Evolutionary conservation across 2,329 filamentous ascomycete species (phyloP).

Genomic region (Pseudogymnoascus verrucosus): DNA sequence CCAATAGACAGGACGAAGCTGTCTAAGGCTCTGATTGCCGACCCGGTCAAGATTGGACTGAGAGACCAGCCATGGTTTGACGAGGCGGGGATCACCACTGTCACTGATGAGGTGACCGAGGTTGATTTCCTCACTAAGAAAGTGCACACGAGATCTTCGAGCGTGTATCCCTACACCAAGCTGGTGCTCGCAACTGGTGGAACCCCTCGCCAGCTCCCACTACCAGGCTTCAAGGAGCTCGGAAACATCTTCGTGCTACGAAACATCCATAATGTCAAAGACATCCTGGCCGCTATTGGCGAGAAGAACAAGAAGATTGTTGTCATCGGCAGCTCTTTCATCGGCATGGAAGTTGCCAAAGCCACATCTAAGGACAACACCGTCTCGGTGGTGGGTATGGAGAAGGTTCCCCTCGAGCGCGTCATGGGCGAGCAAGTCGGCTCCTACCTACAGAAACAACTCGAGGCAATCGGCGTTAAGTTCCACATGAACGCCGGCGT

Average conservation of each 20-base stretch:
- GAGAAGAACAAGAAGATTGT: conserved; percentile 86
- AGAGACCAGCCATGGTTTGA: conserved; percentile 73
- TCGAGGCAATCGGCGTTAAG: conserved; percentile 82
- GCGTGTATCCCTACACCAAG: conserved; percentile 72
- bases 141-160: conserved; percentile 67
- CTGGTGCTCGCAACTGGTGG: conserved; percentile 87
- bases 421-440: conserved; percentile 80
- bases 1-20: conserved; percentile 93
- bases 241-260: conserved; percentile 82
- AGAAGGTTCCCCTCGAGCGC: conserved; percentile 73
- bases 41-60: conserved; percentile 69
- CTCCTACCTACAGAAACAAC: conserved; percentile 64
- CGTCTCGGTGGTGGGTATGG: conserved; percentile 84
- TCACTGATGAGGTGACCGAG: conserved; percentile 57
- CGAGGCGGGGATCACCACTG: conserved; percentile 46
- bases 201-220: conserved; percentile 62
- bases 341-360: conserved; percentile 95
- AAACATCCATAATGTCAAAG: conserved; percentile 65
- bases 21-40: conserved; percentile 83
- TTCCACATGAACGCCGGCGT: conserved; percentile 78
- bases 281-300: conserved; percentile 72
- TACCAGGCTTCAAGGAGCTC: conserved; percentile 79
- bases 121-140: conserved; percentile 70
- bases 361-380: conserved; percentile 71
- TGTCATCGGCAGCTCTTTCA: conserved; percentile 87